Evolutionary conservation across 306 rosid genomes (phyloP), one percentile per base, ranked within the genome.

Genomic region (Dicorynia guianensis): DNA sequence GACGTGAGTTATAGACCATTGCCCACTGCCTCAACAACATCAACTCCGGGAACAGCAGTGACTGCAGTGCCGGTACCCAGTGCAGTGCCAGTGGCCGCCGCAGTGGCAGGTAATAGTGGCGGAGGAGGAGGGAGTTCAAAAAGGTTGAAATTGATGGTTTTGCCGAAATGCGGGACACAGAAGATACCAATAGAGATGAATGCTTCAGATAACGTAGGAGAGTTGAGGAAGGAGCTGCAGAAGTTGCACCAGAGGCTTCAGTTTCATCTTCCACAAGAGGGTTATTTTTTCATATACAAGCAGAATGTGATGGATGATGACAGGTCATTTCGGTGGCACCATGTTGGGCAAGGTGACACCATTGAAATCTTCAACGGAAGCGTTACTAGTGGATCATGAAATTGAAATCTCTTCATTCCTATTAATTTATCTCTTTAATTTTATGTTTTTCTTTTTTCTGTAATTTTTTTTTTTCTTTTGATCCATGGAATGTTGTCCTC

Each of bases 281-380:
- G 90, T 18, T 92, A 85, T 34, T 92, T 94, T 48, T 92, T 94
- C 80, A 90, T 94, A 14, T 80, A 86, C 63, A 84, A 87, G 8
- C 93, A 89, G 34, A 84, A 67, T 39, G 96, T 94, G 59, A 94
- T 94, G 97, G 91, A 94, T 25, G 92, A 90, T 4, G 91, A 87
- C 30, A 77, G 69, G 63, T 87, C 95, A 2, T 90, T 93, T 19
- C 73, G 90, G 5, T 87, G 93, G 98, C 96, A 94, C 79, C 83
- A 80, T 7, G 96, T 94, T 11, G 39, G 13, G 0, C 87, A 85
- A 0, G 96, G 95, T 10, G 95, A 90, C 7, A 88, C 87, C 59
- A 88, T 94, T 71, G 98, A 91, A 60, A 86, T 88, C 48, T 94
- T 94, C 77, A 87, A 86, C 53, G 98, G 96, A 4, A 86, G 86